Base-by-base conservation (phyloP, 306 rosid genomes). In the Alnus glutinosa region DNA sequence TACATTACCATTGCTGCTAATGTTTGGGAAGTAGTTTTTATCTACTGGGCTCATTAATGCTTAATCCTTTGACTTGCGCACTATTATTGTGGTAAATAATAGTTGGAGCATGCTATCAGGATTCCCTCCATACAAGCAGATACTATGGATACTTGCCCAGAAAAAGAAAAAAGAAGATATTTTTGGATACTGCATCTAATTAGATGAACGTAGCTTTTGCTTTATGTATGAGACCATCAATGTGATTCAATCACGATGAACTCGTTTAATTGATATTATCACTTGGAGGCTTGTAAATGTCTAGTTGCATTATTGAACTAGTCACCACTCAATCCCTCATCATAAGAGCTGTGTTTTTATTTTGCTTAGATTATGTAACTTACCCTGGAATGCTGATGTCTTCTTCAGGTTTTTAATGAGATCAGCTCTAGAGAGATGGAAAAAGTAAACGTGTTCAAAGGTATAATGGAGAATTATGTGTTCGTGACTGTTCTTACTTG, bases 401-500 rank as follows among this genome's bases (percentile, higher is more conserved):
- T 82, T 84, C 71, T 66, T 73, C 81, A 95, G 98, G 98, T 84
- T 79, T 95, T 95, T 88, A 95, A 95, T 79, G 98, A 93, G 97
- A 85, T 95, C 84, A 95, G 90, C 88, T 95, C 96, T 12, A 89
- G 99, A 80, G 99, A 95, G 82, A 95, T 93, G 99, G 99, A 93
- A 89, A 96, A 90, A 90, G 77, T 93, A 79, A 93, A 96, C 66
- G 98, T 96, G 51, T 88, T 93, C 77, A 78, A 93, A 81, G 98
- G 96, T 55, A 89, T 96, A 82, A 61, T 89, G 85, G 66, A 89
- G 84, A 96, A 93, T 78, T 91, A 95, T 14, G 97, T 95, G 71
- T 93, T 95, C 74, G 91, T 86, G 76, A 71, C 88, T 15, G 99
- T 95, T 73, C 93, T 95, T 51, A 55, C 88, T 70, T 81, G 90